Base-by-base conservation (phyloP, 305 asterid genomes). In the Solanum aculeatissimum region DNA sequence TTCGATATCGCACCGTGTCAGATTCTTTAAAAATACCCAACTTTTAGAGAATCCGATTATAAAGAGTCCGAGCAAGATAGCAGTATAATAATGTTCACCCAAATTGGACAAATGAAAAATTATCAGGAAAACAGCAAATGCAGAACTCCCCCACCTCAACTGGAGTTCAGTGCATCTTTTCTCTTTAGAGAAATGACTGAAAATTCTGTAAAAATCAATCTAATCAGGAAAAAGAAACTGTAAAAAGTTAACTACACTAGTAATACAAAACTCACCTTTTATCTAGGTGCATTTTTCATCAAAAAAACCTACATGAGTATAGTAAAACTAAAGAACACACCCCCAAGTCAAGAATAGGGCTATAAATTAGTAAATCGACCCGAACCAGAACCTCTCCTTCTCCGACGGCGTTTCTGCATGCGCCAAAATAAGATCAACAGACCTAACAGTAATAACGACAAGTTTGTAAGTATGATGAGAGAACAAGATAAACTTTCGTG, bases 371-470 rank as follows among this genome's bases (percentile, higher is more conserved):
- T 72, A 81, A 91, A 85, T 70, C 98, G 97, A 83, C 85, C 78
- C 40, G 93, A 90, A 82, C 88, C 84, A 9, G 96, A 88, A 63
- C 93, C 92, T 92, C 93, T 93, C 88, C 98, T 93, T 88, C 97
- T 92, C 91, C 97, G 90, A 47, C 95, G 89, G 4, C 97, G 92
- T 89, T 86, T 94, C 88, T 96, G 99, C 84, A 97, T 91, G 84
- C 95, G 91, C 88, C 93, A 91, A 95, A 95, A 92, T 70, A 93
- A 92, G 84, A 95, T 93, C 89, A 92, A 88, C 10, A 95, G 91
- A 82, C 93, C 91, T 70, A 91, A 83, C 85, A 94, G 82, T 32
- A 97, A 97, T 92, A 90, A 9, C 81, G 83, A 86, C 32, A 53
- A 57, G 68, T 84, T 38, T 71, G 47, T 60, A 58, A 18, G 54